These are phyloP conservation scores for Epichloe amarillans DNA, from an alignment of 2,329 filamentous ascomycete species.

Conservation along the genomic window DNA sequence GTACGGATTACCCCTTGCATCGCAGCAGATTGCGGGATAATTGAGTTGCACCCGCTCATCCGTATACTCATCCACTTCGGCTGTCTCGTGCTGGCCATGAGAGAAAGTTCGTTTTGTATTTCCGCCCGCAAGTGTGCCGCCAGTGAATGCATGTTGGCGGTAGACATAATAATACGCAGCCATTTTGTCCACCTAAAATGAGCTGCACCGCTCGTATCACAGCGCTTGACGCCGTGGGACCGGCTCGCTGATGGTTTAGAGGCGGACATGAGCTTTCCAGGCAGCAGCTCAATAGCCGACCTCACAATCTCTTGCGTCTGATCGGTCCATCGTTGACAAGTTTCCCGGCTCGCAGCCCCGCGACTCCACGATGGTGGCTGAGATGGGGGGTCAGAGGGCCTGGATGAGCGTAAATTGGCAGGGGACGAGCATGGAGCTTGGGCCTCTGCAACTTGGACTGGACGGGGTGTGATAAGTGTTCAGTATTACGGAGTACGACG, in stretches of 20 bases:
- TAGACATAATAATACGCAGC: no score
- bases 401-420: neutral
- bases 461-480: neutral
- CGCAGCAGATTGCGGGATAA: neutral
- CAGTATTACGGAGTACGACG: no score
- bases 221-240: no score
- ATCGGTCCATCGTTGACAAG: neutral
- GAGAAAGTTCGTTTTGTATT: neutral
- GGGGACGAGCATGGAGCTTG: neutral
- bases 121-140: no score
- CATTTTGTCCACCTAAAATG: no score
- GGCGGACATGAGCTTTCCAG: no score
- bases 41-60: neutral
- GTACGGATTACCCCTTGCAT: neutral
- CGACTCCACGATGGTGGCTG: neutral
- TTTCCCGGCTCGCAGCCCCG: constrained; percentile 1
- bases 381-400: neutral
- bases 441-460: neutral
- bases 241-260: no score
- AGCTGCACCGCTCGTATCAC: no score
- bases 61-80: neutral
- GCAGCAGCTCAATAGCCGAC: no score
- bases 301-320: no score
- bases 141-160: no score
- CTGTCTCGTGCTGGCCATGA: neutral